Evolutionary conservation across 495 filamentous ascomycete genomes (phyloP), one percentile per base, ranked within the genome.

Genomic region (Neurospora sp.): DNA sequence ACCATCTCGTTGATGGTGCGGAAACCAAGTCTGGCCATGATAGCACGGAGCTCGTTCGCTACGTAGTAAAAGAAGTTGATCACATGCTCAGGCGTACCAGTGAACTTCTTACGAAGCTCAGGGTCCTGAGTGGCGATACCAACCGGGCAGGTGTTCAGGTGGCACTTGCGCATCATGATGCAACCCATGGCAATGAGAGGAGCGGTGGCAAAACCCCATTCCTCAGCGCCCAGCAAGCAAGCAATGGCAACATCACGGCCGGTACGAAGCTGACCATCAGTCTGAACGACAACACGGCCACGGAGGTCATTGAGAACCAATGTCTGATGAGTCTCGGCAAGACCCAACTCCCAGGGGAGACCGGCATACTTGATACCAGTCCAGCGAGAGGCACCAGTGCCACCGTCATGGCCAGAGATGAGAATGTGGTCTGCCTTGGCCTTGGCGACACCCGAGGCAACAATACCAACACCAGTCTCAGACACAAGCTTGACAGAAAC

Each of bases 51-150:
- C 85, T 99, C 96, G 78, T 99, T 99, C 74, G 96, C 90, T 69
- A 99, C 88, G 78, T 99, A 99, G 84, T 97, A 99, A 85, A 99
- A 99, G 88, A 98, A 99, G 86, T 99, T 99, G 83, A 99, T 99
- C 66, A 97, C 96, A 79, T 99, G 93, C 83, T 99, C 96, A 8
- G 96, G 95, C 0, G 93, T 94, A 39, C 96, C 96, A 54, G 89
- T 87, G 83, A 99, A 98, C 85, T 98, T 99, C 86, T 94, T 93
- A 27, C 96, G 89, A 4, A 99, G 89, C 78, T 96, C 94, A 7
- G 93, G 93, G 77, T 99, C 96, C 79, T 99, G 96, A 7, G 96
- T 98, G 1, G 96, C 96, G 71, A 99, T 97, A 79, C 96, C 96
- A 11, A 99, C 96, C 1, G 96, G 95, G 83, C 96, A 98, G 38